phyloP scores from a whole-genome alignment of 495 filamentous ascomycete genomes.

The Penicillium salamii region DNA sequence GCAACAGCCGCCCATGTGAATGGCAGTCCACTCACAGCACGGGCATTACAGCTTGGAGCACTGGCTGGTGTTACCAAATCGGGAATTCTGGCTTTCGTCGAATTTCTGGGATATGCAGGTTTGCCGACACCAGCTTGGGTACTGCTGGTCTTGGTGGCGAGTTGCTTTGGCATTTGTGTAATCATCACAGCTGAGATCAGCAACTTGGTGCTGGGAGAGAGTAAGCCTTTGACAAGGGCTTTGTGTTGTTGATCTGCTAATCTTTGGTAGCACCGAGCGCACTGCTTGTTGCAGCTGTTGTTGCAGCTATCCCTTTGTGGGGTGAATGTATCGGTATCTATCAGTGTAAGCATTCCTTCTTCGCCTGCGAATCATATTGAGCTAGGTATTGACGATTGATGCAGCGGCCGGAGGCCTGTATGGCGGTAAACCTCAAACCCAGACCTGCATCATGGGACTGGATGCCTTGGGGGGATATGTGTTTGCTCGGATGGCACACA shows the following conservation, averaged over 20 bases:
- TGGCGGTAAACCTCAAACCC: conserved; percentile 5
- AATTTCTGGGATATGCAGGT: conserved; percentile 11
- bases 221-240: too few species aligned
- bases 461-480: conserved; percentile 17
- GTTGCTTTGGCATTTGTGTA: conserved; percentile 16
- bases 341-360: conserved; percentile 2
- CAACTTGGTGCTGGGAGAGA: conserved; percentile 16
- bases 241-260: too few species aligned
- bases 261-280: conserved; percentile 9
- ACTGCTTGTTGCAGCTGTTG: conserved; percentile 15
- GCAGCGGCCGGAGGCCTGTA: conserved; percentile 10
- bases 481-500: conserved; percentile 20
- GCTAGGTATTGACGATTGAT: background rate
- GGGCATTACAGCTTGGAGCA: conserved; percentile 12
- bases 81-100: conserved; percentile 10
- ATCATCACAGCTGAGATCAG: conserved; percentile 15
- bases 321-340: conserved; percentile 17
- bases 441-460: conserved; percentile 10
- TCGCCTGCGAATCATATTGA: background rate
- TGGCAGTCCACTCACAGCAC: conserved; percentile 10
- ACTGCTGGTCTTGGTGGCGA: conserved; percentile 11
- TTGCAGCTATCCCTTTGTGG: conserved; percentile 14
- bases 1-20: conserved; percentile 16
- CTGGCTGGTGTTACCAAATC: conserved; percentile 16
- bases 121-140: conserved; percentile 14